Evolutionary conservation across 139 green algal species (phyloP), one percentile per base, ranked within the genome.

Genomic region (Micromonas pusilla): DNA sequence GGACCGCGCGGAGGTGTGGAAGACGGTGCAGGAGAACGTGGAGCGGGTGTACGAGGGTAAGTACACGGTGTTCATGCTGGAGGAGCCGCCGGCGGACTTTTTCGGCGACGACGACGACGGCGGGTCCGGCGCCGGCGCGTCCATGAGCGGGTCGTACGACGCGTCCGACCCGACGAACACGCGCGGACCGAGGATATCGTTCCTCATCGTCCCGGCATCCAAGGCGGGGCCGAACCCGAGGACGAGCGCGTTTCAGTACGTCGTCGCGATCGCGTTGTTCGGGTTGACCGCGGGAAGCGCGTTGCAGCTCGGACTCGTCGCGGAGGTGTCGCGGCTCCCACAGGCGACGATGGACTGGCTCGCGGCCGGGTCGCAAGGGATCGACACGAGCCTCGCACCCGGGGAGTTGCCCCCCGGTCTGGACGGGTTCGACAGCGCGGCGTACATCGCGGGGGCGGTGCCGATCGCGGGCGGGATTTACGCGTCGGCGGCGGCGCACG

Each of bases 291-390:
- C 60, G 26, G 78, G 70, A 21, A 62, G 21, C 9, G 78, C 78
- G 26, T 30, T 78, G 9, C 78, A 83, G 45, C 72, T 83, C 37
- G 78, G 78, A 31, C 28, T 83, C 21, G 78, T 79, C 25, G 67
- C 78, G 1, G 39, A 78, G 32, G 34, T 80, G 21, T 54, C 37
- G n/a, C 3, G 52, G 32, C 32, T 80, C 16, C 74, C 74, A 1
- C 30, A 16, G 60, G 74, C 62, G 74, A 72, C 60, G 34, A 64
- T 80, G 57, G 25, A n/a, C 21, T 80, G 53, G 52, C 64, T 80
- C 23, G 60, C 60, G 1, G 68, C 34, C 21, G 63, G 63, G 28
- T 32, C 63, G 63, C 28, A 32, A 25, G 63, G 63, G 28, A 70
- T 70, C 9, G 68, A 75, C 3, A 26, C 33, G 3, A 39, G 23